Evolutionary conservation across 169 alveolate species (phyloP).

Genomic region (Haemoproteus tartakovskyi): DNA sequence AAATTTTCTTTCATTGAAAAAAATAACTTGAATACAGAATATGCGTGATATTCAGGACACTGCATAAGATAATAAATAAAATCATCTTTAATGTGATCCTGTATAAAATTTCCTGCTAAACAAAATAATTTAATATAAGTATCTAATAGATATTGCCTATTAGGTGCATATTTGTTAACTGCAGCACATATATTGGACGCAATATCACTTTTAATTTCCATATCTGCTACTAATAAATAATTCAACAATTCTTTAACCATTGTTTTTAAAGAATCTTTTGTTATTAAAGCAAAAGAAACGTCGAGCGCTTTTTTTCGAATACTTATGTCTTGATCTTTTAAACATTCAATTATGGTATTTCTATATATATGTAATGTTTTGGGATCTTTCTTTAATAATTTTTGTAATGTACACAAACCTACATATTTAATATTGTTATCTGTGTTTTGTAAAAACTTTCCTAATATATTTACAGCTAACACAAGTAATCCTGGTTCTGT

Average conservation of each 20-base stretch:
- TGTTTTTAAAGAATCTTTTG: constrained; percentile 87
- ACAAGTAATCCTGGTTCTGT: constrained; percentile 85
- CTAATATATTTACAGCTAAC: constrained; percentile 92
- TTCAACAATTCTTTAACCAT: constrained; percentile 91
- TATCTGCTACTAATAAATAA: constrained; percentile 86
- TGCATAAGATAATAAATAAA: constrained; percentile 78
- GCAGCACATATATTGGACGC: constrained; percentile 85
- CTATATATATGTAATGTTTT: constrained; percentile 71
- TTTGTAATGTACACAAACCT: constrained; percentile 87
- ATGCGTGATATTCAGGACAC: constrained; percentile 79
- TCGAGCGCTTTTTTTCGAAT: constrained; percentile 96
- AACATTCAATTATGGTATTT: constrained; percentile 80
- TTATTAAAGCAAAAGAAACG: constrained; percentile 90
- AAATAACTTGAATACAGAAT: constrained; percentile 82
- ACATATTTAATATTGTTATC: constrained; percentile 90
- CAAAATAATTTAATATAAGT: constrained; percentile 90
- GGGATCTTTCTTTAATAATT: constrained; percentile 88
- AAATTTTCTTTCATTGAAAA: constrained; percentile 81
- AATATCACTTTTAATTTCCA: constrained; percentile 88
- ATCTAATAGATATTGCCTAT: constrained; percentile 85
- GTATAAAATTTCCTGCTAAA: constrained; percentile 85
- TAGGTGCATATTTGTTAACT: constrained; percentile 81
- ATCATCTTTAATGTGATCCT: constrained; percentile 77
- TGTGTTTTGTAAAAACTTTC: constrained; percentile 90
- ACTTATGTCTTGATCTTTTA: constrained; percentile 94